phyloP scores from a whole-genome alignment of 345 rosid species.

The Populus nigra region DNA sequence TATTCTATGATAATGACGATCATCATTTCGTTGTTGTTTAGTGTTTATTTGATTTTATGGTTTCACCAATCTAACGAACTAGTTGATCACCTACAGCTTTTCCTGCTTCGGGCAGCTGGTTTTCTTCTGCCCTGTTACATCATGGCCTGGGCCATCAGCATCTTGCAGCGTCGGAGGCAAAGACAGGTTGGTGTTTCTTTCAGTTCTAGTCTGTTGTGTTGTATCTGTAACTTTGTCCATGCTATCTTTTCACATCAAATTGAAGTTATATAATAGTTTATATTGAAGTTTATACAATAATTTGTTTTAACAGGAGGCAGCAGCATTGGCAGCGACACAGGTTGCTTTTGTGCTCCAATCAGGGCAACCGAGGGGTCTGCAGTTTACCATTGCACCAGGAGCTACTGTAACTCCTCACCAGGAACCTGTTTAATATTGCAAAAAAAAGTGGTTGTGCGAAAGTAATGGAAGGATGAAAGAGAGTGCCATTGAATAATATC shows the following conservation, averaged over 20 bases:
- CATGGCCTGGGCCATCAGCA: conserved; percentile 98
- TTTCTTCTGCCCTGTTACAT: conserved; percentile 94
- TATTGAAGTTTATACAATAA: conserved; percentile 13
- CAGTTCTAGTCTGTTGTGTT: neutral
- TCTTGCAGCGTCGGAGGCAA: conserved; percentile 88
- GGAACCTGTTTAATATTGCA: conserved; percentile 41
- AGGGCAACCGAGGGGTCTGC: conserved; percentile 72
- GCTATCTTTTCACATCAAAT: neutral
- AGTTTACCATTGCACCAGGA: conserved; percentile 64
- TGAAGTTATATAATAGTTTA: neutral
- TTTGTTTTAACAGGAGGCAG: conserved; percentile 65
- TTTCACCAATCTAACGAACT: conserved; percentile 4
- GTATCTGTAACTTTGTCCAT: neutral
- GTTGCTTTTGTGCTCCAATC: conserved; percentile 87
- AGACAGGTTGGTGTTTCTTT: conserved; percentile 59
- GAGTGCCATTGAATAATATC: neutral
- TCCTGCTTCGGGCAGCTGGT: conserved; percentile 71
- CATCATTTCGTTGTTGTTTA: neutral
- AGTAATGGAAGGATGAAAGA: neutral
- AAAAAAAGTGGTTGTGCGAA: neutral
- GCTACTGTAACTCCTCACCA: conserved; percentile 44
- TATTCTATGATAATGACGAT: neutral
- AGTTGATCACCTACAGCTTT: conserved; percentile 51
- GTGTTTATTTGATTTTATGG: neutral
- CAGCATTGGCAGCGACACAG: conserved; percentile 75